Evolutionary conservation across 345 rosid species (phyloP).

Genomic region (Heritiera littoralis): DNA sequence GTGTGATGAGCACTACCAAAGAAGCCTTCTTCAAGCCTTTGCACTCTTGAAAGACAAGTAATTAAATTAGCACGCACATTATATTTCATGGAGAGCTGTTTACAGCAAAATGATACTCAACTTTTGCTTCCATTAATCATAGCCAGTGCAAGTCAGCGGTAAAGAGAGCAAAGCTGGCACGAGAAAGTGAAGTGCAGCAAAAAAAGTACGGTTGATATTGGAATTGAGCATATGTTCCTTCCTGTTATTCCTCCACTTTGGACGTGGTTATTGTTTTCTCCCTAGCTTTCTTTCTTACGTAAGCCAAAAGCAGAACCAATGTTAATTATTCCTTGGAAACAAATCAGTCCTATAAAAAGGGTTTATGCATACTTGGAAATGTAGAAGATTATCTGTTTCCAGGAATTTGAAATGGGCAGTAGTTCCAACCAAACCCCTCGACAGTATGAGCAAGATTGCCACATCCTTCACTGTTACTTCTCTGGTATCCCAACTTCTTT

Average conservation of each 20-base stretch:
- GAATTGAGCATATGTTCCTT: conserved; percentile 30
- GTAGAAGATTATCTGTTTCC: neutral
- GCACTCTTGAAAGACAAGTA: neutral
- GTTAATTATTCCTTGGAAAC: conserved; percentile 1
- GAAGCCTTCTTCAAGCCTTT: neutral
- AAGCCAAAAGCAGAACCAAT: conserved; percentile 2
- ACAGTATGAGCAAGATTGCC: conserved; percentile 25
- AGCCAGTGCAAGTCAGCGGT: conserved; percentile 7
- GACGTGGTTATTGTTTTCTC: conserved; percentile 26
- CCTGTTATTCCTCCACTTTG: conserved; percentile 33
- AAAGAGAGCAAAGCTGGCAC: neutral
- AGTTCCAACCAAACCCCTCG: conserved; percentile 12
- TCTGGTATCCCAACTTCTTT: conserved; percentile 20
- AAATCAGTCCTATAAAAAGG: neutral
- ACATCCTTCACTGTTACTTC: conserved; percentile 22
- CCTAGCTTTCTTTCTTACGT: conserved; percentile 14
- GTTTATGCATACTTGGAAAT: neutral
- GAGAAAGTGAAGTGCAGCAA: conserved; percentile 13
- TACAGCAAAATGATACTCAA: conserved; percentile 5
- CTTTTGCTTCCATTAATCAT: conserved; percentile 17
- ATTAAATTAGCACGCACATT: neutral
- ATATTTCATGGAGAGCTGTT: neutral
- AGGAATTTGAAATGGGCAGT: conserved; percentile 22
- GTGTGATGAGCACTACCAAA: neutral
- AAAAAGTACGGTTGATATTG: conserved; percentile 22